These are phyloP conservation scores for Eimeria maxima DNA, from an alignment of 169 alveolate genomes.

Conservation along the genomic window DNA sequence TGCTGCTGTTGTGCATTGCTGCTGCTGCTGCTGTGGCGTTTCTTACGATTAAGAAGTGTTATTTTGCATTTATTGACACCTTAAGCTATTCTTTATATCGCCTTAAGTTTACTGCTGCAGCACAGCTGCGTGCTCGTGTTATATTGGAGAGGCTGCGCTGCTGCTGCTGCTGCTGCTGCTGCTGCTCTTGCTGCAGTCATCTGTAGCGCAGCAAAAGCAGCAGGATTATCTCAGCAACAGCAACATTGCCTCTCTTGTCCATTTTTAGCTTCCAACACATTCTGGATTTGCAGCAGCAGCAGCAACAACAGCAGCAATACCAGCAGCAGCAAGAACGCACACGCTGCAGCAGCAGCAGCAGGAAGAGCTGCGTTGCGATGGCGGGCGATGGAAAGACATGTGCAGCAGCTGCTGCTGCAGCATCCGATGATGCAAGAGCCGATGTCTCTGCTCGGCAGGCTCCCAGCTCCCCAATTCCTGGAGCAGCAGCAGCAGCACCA, in stretches of 20 bases:
- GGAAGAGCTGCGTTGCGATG: not conserved
- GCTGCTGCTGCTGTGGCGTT: slow-evolving; percentile 11
- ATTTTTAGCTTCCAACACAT: not conserved
- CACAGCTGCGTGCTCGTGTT: not conserved
- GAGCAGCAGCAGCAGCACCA: slow-evolving; percentile 20
- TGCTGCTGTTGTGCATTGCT: not conserved
- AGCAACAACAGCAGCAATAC: slow-evolving; percentile 14
- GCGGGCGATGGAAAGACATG: not conserved
- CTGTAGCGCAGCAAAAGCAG: not conserved
- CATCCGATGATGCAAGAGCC: not conserved
- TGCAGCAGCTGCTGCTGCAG: slow-evolving; percentile 39
- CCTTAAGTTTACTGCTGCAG: not conserved
- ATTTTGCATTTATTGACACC: not conserved
- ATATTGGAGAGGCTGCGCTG: not conserved
- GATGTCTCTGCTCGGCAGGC: not conserved
- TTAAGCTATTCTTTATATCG: not conserved
- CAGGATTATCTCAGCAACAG: not conserved
- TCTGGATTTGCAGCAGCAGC: not conserved
- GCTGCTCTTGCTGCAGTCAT: slow-evolving; percentile 18
- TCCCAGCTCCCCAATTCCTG: not conserved
- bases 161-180: slow-evolving; percentile 46
- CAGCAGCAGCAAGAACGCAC: slow-evolving; percentile 48
- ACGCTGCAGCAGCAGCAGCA: slow-evolving; percentile 56
- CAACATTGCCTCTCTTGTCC: not conserved
- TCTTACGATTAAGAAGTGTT: not conserved